Base-by-base conservation (phyloP, 768 basidiomycete genomes). In the Tricholoma terreum region DNA sequence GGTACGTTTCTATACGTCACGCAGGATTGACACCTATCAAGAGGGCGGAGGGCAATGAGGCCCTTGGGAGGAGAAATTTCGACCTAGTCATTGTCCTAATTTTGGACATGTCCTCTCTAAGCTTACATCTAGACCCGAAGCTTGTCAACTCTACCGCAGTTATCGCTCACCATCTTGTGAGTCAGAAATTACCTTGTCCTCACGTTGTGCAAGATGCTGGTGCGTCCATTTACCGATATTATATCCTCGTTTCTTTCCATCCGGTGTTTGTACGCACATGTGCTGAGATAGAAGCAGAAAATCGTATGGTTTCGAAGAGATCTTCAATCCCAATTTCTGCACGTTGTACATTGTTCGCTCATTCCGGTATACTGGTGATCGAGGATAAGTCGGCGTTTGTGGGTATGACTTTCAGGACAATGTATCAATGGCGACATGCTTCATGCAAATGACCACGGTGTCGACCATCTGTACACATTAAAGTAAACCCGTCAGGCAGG, bases 291-390 rank as follows among this genome's bases (percentile, higher is more conserved):
- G 43, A 58, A 57, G 57, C 24, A 61, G 31, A 30, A 15, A 11
- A 48, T 57, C 52, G 52, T 50, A 54, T 50, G 50, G 14, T 31
- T 12, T 22, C n/a, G 21, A 35, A 45, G 36, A 55, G 10, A 9
- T 43, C 35, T 52, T 57, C 24, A 14, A 31, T 30, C 22, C 24
- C 43, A 19, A 52, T 58, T 31, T 22, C 36, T 53, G 22, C 57
- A 45, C 51, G 50, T 55, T 61, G 12, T 54, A 43, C 62, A 65
- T 65, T 65, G 60, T 65, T 63, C 65, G 52, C 62, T 57, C 53
- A 15, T 60, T 63, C 57, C 48, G 62, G 49, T 40, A 50, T 17
- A 19, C 5, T 4, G 11, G 54, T 33, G 46, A 31, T 48, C 46
- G 46, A 27, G 34, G 12, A n/a, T 38, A 35, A 34, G 54, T 52